Conservation (phyloP, 2,329 filamentous ascomycete species). For the Venturia asperata region DNA sequence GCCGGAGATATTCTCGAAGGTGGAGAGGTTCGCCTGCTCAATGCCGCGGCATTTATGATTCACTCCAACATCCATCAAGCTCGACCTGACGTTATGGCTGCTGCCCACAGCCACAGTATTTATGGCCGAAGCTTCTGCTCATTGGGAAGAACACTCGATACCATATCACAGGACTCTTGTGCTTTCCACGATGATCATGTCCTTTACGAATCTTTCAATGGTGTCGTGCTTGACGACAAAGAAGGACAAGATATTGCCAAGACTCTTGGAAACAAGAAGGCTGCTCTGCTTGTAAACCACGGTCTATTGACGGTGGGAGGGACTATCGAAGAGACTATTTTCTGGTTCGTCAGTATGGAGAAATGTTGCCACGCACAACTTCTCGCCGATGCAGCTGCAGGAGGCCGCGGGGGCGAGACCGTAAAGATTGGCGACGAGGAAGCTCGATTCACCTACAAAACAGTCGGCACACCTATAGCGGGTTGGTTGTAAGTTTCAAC, state of each 20-base stretch:
- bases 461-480: constrained; percentile 52
- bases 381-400: constrained; percentile 53
- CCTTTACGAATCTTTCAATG: constrained; percentile 40
- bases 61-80: constrained; percentile 37
- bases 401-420: constrained; percentile 55
- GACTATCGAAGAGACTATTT: constrained; percentile 37
- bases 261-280: constrained; percentile 36
- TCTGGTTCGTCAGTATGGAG: constrained; percentile 33
- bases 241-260: constrained; percentile 41
- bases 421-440: constrained; percentile 63
- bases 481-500: constrained; percentile 51
- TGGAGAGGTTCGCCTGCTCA: constrained; percentile 34
- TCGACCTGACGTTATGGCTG: constrained; percentile 40
- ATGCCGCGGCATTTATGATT: constrained; percentile 43
- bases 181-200: constrained; percentile 34
- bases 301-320: constrained; percentile 39
- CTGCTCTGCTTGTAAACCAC: constrained; percentile 39
- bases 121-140: constrained; percentile 40
- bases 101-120: constrained; percentile 40
- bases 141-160: constrained; percentile 39
- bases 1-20: constrained; percentile 39
- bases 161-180: constrained; percentile 39
- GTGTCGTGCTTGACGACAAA: constrained; percentile 39
- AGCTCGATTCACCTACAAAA: constrained; percentile 59
- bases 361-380: constrained; percentile 26